Conservation (phyloP, 2,329 filamentous ascomycete species). For the Verticillium nonalfalfae region DNA sequence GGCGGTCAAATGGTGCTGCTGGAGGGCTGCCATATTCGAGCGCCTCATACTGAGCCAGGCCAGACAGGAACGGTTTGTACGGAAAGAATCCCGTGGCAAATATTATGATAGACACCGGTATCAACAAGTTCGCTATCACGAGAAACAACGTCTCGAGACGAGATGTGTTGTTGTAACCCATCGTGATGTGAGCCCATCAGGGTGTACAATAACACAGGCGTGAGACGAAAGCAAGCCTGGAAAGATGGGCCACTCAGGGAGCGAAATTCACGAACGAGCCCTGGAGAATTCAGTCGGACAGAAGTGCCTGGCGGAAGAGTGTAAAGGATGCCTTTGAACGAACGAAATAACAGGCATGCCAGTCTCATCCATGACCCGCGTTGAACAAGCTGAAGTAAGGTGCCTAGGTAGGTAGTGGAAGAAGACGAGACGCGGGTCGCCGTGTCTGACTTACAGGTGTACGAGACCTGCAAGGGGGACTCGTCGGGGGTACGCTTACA, state of each 20-base stretch:
- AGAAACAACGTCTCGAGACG: conserved; percentile 31
- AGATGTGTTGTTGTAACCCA: conserved; percentile 6
- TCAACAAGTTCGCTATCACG: conserved; percentile 65
- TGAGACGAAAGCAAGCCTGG: background rate
- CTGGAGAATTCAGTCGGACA: too few species aligned
- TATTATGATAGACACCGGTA: conserved; percentile 65
- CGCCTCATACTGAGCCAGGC: conserved; percentile 64
- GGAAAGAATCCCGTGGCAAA: conserved; percentile 96
- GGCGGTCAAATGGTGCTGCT: conserved; percentile 71
- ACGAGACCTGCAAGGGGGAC: background rate
- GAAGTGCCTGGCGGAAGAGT: too few species aligned
- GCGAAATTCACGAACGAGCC: too few species aligned
- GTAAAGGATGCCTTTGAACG: too few species aligned
- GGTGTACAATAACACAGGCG: background rate
- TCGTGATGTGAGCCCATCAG: conserved; percentile 10
- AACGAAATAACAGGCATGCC: too few species aligned
- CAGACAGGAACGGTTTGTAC: conserved; percentile 89
- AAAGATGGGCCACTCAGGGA: background rate
- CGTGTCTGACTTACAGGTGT: background rate
- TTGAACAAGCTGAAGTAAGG: too few species aligned
- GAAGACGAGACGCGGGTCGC: too few species aligned
- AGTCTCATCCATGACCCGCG: too few species aligned
- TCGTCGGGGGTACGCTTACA: background rate
- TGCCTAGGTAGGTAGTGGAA: too few species aligned
- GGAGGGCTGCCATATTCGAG: conserved; percentile 50